These are phyloP conservation scores for Kluyveromyces marxianus DNA, from an alignment of 1,139 yeast species.

Conservation along the genomic window DNA sequence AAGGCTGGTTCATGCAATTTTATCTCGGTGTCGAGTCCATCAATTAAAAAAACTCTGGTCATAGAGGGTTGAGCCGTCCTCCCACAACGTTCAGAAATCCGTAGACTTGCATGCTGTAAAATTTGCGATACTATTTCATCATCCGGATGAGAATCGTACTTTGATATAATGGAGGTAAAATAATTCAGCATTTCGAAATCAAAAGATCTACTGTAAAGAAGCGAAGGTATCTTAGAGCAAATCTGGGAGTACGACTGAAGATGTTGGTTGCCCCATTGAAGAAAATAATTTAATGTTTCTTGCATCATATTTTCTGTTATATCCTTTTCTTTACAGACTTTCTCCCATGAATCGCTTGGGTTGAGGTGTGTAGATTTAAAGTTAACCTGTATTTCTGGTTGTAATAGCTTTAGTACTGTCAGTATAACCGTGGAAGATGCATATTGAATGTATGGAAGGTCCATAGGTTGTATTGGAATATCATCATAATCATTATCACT, in stretches of 20 bases:
- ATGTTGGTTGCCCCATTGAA: constrained; percentile 32
- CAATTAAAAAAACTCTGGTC: constrained; percentile 41
- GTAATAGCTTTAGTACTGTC: constrained; percentile 42
- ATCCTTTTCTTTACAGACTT: constrained; percentile 27
- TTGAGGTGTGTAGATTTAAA: constrained; percentile 30
- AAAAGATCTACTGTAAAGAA: constrained; percentile 19
- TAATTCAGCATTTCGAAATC: constrained; percentile 39
- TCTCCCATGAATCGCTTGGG: constrained; percentile 13
- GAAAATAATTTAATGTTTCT: constrained; percentile 38
- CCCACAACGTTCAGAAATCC: constrained; percentile 81
- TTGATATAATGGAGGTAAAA: constrained; percentile 58
- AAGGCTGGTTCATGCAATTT: constrained; percentile 72
- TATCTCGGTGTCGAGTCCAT: constrained; percentile 34
- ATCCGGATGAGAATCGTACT: constrained; percentile 28
- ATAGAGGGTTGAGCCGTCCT: constrained; percentile 77
- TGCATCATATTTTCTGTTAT: constrained; percentile 25
- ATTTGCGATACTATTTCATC: constrained; percentile 38
- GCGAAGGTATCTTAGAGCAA: constrained; percentile 26
- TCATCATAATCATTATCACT: constrained; percentile 6
- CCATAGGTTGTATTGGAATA: constrained; percentile 50
- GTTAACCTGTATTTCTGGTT: constrained; percentile 48
- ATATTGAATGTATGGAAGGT: constrained; percentile 49
- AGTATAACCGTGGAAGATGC: constrained; percentile 47
- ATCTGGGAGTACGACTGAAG: constrained; percentile 26
- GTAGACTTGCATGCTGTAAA: constrained; percentile 47